Percentiles rank a stretch among this genome's conserved stretches.
Conservation (phyloP, 1,284 basidiomycete species). For the Taiwanofungus camphoratus region DNA sequence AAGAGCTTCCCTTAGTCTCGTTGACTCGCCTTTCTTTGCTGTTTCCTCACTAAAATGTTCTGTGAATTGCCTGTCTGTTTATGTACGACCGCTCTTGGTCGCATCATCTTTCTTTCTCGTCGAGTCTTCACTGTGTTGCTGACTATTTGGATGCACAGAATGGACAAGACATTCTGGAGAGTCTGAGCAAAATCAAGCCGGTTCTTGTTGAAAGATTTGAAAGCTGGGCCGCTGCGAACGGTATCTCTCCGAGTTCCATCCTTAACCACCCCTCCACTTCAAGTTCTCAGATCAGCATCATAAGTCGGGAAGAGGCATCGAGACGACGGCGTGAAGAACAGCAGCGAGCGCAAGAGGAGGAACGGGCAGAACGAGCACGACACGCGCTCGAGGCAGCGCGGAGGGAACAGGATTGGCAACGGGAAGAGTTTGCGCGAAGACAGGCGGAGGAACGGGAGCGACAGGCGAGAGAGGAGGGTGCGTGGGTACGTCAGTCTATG, state of each 20-base stretch:
- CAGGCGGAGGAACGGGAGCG: slow-evolving; percentile 22
- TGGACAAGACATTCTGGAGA: slow-evolving; percentile 57
- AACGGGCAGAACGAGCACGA: slow-evolving; percentile 29
- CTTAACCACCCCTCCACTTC: slow-evolving; percentile 19
- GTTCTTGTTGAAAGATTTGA: slow-evolving; percentile 33
- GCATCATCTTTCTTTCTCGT: no score
- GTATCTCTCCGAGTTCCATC: slow-evolving; percentile 11
- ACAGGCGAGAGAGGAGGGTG: slow-evolving; percentile 17
- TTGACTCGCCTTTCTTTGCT: no score
- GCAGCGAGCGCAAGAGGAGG: slow-evolving; percentile 24
- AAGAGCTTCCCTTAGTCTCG: no score
- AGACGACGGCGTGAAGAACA: slow-evolving; percentile 22
- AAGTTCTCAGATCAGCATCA: slow-evolving; percentile 4
- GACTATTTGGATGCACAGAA: slow-evolving; percentile 38
- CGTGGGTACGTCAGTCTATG: slow-evolving; percentile 16
- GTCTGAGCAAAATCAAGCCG: slow-evolving; percentile 30
- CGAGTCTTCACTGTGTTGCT: no score
- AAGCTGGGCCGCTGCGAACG: slow-evolving; percentile 23
- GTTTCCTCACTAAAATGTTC: no score
- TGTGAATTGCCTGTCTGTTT: no score
- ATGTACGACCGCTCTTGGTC: no score
- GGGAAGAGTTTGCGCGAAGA: slow-evolving; percentile 19
- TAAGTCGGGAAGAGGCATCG: slow-evolving; percentile 20
- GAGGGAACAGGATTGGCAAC: slow-evolving; percentile 30
- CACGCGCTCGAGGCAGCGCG: slow-evolving; percentile 34